These are phyloP conservation scores for Forsythia viridissima DNA, from an alignment of 257 asterid genomes.

Conservation along the genomic window DNA sequence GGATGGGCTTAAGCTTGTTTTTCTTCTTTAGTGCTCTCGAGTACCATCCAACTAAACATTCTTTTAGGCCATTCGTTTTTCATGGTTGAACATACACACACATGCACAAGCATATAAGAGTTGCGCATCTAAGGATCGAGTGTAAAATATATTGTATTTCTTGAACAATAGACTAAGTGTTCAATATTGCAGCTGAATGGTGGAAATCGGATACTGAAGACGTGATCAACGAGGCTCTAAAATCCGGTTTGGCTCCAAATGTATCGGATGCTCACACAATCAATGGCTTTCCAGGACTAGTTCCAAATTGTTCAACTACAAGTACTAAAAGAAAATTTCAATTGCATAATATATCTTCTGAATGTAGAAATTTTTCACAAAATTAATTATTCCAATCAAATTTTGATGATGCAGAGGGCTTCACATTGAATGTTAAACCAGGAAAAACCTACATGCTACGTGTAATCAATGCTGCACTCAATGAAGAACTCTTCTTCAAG, in stretches of 20 bases:
- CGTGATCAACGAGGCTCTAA: constrained; percentile 68
- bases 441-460: constrained; percentile 84
- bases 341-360: neutral
- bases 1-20: neutral
- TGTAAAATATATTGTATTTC: no score
- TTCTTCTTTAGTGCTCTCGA: no score
- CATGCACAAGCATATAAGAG: no score
- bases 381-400: neutral
- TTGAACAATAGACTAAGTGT: neutral
- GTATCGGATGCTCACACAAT: constrained; percentile 94
- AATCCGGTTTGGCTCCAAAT: constrained; percentile 79
- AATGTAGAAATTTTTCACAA: neutral
- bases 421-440: constrained; percentile 53
- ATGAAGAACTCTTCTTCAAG: constrained; percentile 89
- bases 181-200: constrained; percentile 70
- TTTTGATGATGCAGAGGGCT: constrained; percentile 52
- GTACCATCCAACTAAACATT: no score
- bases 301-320: constrained; percentile 52
- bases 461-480: constrained; percentile 85
- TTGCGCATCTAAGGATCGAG: no score
- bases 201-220: constrained; percentile 94
- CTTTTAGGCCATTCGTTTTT: no score
- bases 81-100: no score
- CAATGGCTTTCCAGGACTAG: constrained; percentile 76
- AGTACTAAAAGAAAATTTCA: constrained; percentile 29